These are phyloP conservation scores for Tulasnella sp. DNA, from an alignment of 768 basidiomycete species.

Conservation along the genomic window DNA sequence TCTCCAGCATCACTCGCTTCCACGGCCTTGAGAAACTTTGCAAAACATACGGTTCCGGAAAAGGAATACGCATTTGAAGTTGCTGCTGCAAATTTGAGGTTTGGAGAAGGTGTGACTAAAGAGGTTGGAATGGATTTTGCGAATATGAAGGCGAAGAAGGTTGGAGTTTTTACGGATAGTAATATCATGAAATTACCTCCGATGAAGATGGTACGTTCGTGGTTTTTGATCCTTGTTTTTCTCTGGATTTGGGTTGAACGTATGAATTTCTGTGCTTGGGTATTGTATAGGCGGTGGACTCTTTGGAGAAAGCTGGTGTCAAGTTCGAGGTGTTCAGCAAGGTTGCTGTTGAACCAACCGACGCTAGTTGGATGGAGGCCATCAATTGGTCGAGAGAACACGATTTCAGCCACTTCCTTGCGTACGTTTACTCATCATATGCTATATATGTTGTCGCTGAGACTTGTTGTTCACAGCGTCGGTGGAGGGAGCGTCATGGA, in stretches of 20 bases:
- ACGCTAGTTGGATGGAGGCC: slow-evolving; percentile 76
- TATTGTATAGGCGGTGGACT: slow-evolving; percentile 56
- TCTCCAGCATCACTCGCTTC: slow-evolving; percentile 36
- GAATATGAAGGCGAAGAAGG: slow-evolving; percentile 85
- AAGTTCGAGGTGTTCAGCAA: slow-evolving; percentile 70
- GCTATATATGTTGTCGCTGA: background rate
- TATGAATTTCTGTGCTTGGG: background rate
- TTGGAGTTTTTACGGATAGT: slow-evolving; percentile 88
- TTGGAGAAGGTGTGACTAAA: slow-evolving; percentile 78
- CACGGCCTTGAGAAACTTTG: slow-evolving; percentile 55
- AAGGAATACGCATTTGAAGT: slow-evolving; percentile 85
- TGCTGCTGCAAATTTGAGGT: slow-evolving; percentile 65
- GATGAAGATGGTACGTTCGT: slow-evolving; percentile 55
- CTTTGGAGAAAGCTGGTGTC: slow-evolving; percentile 61
- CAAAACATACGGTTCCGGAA: slow-evolving; percentile 50
- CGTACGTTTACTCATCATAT: slow-evolving; percentile 36
- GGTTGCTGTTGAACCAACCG: slow-evolving; percentile 83
- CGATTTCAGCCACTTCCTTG: slow-evolving; percentile 87
- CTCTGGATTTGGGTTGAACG: slow-evolving; percentile 15
- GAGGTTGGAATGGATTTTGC: slow-evolving; percentile 91
- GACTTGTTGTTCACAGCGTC: slow-evolving; percentile 36
- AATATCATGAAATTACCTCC: slow-evolving; percentile 69
- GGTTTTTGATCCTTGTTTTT: background rate
- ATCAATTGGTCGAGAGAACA: slow-evolving; percentile 77
- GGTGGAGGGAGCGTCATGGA: slow-evolving; percentile 95